Evolutionary conservation across 192 early-diverging fungal species (phyloP).

Genomic region (Backusella circina): DNA sequence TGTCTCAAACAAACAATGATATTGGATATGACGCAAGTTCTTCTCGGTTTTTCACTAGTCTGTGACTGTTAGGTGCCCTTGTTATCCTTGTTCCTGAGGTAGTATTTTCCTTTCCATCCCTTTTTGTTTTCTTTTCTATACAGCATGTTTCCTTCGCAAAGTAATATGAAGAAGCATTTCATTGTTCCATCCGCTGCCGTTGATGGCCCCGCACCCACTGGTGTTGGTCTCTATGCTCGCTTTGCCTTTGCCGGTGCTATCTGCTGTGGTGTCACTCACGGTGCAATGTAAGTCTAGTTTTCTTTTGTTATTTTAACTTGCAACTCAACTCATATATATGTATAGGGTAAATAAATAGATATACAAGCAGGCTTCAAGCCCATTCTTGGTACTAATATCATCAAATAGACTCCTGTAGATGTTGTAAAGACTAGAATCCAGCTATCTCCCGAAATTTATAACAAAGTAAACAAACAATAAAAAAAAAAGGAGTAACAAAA

Average conservation of each 20-base stretch:
- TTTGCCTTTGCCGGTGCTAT: constrained; percentile 58
- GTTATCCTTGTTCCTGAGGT: not conserved
- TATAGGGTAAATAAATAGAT: constrained; percentile 13
- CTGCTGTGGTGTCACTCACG: constrained; percentile 59
- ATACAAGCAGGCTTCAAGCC: no score
- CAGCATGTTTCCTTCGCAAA: constrained; percentile 27
- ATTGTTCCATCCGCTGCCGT: constrained; percentile 29
- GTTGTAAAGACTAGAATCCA: constrained; percentile 79
- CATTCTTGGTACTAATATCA: no score
- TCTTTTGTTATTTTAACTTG: not conserved
- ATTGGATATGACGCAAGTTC: not conserved
- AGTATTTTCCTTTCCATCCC: not conserved
- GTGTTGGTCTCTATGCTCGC: constrained; percentile 48
- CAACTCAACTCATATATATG: not conserved
- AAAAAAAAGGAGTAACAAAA: constrained; percentile 7
- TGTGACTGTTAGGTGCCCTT: constrained; percentile 2
- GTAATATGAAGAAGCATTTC: constrained; percentile 30
- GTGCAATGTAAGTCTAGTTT: constrained; percentile 37
- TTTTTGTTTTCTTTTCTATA: not conserved
- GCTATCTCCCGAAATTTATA: constrained; percentile 57
- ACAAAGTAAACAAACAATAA: constrained; percentile 37
- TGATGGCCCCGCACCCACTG: constrained; percentile 40
- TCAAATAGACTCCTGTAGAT: constrained; percentile 47
- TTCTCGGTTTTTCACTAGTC: not conserved
- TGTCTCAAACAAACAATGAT: not conserved